phyloP scores from a whole-genome alignment of 2,329 filamentous ascomycete genomes.

The Dactylellina cionopaga region DNA sequence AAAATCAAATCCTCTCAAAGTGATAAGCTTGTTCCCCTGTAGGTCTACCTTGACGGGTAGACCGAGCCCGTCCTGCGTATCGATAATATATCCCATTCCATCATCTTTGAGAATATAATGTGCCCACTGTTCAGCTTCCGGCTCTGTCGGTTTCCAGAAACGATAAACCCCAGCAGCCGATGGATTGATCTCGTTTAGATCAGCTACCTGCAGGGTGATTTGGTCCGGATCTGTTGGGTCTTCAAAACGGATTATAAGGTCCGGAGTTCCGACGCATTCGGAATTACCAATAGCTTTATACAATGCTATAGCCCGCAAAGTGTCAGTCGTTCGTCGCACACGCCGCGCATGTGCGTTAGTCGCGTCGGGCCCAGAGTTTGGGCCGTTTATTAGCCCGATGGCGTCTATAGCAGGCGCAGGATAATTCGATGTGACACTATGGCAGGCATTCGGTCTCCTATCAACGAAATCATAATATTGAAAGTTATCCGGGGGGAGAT shows the following conservation, averaged over 20 bases:
- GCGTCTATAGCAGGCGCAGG: constrained; percentile 8
- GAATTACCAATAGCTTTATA: constrained; percentile 4
- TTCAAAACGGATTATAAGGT: constrained; percentile 30
- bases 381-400: constrained; percentile 31
- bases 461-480: constrained; percentile 27
- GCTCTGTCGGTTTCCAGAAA: constrained; percentile 31
- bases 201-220: constrained; percentile 12
- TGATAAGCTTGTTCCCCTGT: neutral
- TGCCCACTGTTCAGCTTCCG: neutral
- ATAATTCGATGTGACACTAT: neutral
- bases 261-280: constrained; percentile 18
- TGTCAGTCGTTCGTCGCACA: neutral
- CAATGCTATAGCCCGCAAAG: constrained; percentile 25
- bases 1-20: neutral
- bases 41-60: neutral
- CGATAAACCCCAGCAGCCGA: constrained; percentile 15
- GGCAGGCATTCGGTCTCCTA: constrained; percentile 7
- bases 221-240: neutral
- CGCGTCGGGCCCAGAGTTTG: neutral
- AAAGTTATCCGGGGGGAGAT: constrained; percentile 12
- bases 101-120: neutral
- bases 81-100: constrained; percentile 17
- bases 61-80: neutral
- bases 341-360: neutral
- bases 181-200: constrained; percentile 7